Percentiles rank a stretch among this genome's conserved stretches.
Evolutionary conservation across 2,329 filamentous ascomycete genomes (phyloP).

Genomic region (Fusarium cyanostomum): DNA sequence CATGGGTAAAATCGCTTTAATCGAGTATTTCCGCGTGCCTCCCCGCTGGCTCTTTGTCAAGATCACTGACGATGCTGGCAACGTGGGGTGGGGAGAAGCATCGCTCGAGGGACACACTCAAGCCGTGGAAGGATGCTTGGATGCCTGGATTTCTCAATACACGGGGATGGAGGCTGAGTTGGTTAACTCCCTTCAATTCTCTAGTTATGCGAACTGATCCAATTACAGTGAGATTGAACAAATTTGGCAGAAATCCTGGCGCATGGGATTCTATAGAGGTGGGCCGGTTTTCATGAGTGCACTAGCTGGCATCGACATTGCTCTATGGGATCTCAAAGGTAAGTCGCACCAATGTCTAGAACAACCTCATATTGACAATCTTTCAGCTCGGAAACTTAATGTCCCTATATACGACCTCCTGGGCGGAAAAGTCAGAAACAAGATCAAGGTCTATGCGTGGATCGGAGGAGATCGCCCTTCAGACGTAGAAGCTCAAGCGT

Average conservation of each 20-base stretch:
- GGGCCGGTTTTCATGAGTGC: conserved; percentile 85
- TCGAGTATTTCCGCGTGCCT: conserved; percentile 79
- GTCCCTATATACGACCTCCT: conserved; percentile 79
- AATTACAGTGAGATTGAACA: conserved; percentile 75
- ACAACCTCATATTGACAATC: neutral
- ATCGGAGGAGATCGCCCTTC: conserved; percentile 78
- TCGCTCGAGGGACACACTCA: conserved; percentile 78
- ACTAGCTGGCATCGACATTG: conserved; percentile 80
- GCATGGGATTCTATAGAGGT: conserved; percentile 78
- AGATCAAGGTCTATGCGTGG: conserved; percentile 79
- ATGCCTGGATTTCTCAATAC: conserved; percentile 71
- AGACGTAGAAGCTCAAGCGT: conserved; percentile 72
- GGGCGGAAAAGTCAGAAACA: conserved; percentile 76
- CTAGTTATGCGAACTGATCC: accelerated
- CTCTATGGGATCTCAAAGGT: conserved; percentile 80
- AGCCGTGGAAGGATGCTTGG: conserved; percentile 77
- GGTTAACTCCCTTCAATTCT: neutral
- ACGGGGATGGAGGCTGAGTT: conserved; percentile 77
- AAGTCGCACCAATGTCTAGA: neutral
- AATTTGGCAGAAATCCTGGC: conserved; percentile 80
- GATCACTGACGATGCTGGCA: conserved; percentile 72
- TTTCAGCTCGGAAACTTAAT: conserved; percentile 56
- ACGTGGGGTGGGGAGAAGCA: conserved; percentile 78
- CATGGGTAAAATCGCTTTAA: conserved; percentile 50
- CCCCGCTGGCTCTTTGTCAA: conserved; percentile 84